Conservation (phyloP, 2,329 filamentous ascomycete species). For the Endothia cerciana region DNA sequence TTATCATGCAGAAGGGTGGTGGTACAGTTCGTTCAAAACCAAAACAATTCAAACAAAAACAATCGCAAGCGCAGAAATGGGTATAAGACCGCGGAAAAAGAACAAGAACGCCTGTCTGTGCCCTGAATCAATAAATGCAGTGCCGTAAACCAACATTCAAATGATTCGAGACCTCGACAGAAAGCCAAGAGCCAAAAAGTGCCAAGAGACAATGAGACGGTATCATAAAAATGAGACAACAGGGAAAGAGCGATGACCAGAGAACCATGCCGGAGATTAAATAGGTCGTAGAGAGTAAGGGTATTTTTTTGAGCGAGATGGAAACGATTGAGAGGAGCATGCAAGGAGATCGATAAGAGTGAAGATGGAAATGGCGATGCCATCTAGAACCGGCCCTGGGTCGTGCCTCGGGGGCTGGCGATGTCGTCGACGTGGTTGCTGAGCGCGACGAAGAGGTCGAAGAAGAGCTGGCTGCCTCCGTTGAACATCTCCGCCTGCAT, state of each 20-base stretch:
- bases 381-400: constrained; percentile 15
- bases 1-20: constrained; percentile 20
- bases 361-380: constrained; percentile 5
- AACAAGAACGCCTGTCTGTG: constrained; percentile 16
- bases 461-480: constrained; percentile 82
- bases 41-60: constrained; percentile 7
- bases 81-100: constrained; percentile 16
- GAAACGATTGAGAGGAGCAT: constrained; percentile 9
- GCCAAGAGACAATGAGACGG: constrained; percentile 8
- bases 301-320: constrained; percentile 5
- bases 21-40: constrained; percentile 15
- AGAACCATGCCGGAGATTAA: constrained; percentile 22
- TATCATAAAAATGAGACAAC: constrained; percentile 16
- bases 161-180: constrained; percentile 8
- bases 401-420: constrained; percentile 53
- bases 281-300: constrained; percentile 9
- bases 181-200: constrained; percentile 12
- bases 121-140: constrained; percentile 20
- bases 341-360: constrained; percentile 11
- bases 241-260: constrained; percentile 23
- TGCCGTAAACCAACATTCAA: constrained; percentile 22
- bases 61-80: constrained; percentile 12
- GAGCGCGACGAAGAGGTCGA: constrained; percentile 90
- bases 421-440: constrained; percentile 85
- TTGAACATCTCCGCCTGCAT: constrained; percentile 96